Evolutionary conservation across 2,329 filamentous ascomycete genomes (phyloP), one percentile per base, ranked within the genome.

Genomic region (Aspergillus fischeri): DNA sequence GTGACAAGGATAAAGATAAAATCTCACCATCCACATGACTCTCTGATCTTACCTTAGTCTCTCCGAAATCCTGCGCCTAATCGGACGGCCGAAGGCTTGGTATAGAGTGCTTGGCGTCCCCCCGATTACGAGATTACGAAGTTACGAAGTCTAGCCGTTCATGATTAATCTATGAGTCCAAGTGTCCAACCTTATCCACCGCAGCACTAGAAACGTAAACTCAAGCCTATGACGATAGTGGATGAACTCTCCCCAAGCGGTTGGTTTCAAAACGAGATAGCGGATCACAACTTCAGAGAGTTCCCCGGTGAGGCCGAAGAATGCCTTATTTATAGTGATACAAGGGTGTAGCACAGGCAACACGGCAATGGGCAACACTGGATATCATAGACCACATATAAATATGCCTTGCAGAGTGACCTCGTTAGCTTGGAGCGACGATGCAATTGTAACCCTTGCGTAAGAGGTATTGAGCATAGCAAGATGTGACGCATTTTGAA

Each of bases 401-500:
- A 1, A 3, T 17, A 38, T 38, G 41, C n/a, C 41, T 44, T 44
- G 41, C 41, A 24, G 41, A 21, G 10, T 10, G n/a, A 21, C 41
- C 41, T 44, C 41, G n/a, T 44, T 44, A 38, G 14, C 14, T 17
- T n/a, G 32, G 32, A 38, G 32, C 5, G 32, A 38, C 14, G 14
- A 38, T 38, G 41, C 7, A 44, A 4, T 59, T 56, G 56, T 60
- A 63, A 61, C 60, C 62, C 63, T 65, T 64, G 62, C 63, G 62
- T 65, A 64, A 63, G 60, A 52, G 60, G 52, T 49, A 53, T 57
- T 58, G 42, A 45, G 42, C n/a, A 24, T 21, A 10, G 42, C 8
- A 24, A 45, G 10, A 45, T 24, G 59, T 65, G 60, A 65, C 59
- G 62, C 62, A 62, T 60, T 62, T 60, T 62, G 61, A 54, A 64